Percentiles rank a stretch among this genome's conserved stretches.
Evolutionary conservation across 176 grass and related monocot species (phyloP).

Genomic region (Ananas comosus): DNA sequence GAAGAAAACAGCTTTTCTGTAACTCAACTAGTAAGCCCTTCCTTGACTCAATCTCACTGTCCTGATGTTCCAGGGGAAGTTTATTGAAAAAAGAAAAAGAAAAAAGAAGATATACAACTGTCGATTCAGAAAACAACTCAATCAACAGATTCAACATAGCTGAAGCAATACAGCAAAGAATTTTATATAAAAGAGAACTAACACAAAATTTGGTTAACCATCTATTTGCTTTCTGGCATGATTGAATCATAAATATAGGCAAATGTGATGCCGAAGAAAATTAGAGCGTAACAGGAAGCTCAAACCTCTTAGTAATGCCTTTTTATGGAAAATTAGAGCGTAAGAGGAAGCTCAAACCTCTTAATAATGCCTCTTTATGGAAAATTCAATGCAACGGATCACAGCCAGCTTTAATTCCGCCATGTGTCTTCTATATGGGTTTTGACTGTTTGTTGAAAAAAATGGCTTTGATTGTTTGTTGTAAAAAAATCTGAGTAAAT

Average conservation of each 20-base stretch:
- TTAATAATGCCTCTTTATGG: background rate
- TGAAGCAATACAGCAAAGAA: background rate
- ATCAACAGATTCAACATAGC: background rate
- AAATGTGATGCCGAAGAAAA: background rate
- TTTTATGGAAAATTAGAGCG: background rate
- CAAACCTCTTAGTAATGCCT: background rate
- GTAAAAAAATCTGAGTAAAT: background rate
- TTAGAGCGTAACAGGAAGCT: background rate
- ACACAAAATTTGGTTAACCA: background rate
- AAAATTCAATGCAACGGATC: background rate
- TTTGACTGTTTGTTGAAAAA: background rate
- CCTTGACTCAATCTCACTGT: background rate
- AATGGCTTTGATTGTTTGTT: background rate
- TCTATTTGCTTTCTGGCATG: background rate
- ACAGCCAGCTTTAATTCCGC: background rate
- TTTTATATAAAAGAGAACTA: background rate
- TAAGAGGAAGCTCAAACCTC: background rate
- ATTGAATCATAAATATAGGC: background rate
- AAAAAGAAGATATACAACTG: background rate
- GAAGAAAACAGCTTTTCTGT: background rate
- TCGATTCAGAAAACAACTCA: background rate
- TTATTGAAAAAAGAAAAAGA: no score
- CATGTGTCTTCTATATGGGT: background rate
- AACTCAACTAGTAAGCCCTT: background rate
- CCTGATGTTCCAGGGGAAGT: background rate